Percentiles rank a stretch among this genome's conserved stretches.
Conservation (phyloP, 2,329 filamentous ascomycete species). For the Penicillium sp. region DNA sequence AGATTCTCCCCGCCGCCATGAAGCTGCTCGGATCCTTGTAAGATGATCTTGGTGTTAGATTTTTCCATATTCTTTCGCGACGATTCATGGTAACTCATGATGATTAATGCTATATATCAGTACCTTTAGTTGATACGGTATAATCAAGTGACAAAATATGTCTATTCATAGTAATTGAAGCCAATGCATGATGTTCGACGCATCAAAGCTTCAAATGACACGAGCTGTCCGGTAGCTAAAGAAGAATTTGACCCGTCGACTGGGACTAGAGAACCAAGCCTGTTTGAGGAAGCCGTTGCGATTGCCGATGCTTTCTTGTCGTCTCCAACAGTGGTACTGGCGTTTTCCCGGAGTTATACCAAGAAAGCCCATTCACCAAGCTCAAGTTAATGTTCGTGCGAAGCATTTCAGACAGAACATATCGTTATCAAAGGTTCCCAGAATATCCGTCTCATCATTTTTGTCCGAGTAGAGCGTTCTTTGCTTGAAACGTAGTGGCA, state of each 20-base stretch:
- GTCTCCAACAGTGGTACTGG: not conserved
- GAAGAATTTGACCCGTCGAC: not conserved
- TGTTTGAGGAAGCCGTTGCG: not conserved
- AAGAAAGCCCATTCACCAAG: not conserved
- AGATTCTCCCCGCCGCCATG: slow-evolving; percentile 31
- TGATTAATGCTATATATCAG: slow-evolving; percentile 19
- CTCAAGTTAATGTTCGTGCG: not conserved
- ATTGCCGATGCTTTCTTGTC: not conserved
- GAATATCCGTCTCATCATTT: not conserved
- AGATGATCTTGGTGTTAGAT: not conserved
- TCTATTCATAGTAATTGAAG: not conserved
- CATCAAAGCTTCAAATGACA: not conserved
- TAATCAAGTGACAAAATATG: slow-evolving; percentile 14
- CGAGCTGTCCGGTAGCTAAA: not conserved
- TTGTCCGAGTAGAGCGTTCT: not conserved
- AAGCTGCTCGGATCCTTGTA: slow-evolving; percentile 31
- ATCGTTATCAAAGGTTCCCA: not conserved
- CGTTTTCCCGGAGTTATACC: not conserved
- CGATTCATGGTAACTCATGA: slow-evolving; percentile 20
- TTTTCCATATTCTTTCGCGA: not conserved
- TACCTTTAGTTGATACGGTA: slow-evolving; percentile 22
- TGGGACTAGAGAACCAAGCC: not conserved
- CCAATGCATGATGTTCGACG: not conserved
- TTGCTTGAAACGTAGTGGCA: not conserved
- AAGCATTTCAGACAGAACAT: not conserved